Evolutionary conservation across 352 stramenopile genomes (phyloP).

Genomic region (Globisporangium emineosum): DNA sequence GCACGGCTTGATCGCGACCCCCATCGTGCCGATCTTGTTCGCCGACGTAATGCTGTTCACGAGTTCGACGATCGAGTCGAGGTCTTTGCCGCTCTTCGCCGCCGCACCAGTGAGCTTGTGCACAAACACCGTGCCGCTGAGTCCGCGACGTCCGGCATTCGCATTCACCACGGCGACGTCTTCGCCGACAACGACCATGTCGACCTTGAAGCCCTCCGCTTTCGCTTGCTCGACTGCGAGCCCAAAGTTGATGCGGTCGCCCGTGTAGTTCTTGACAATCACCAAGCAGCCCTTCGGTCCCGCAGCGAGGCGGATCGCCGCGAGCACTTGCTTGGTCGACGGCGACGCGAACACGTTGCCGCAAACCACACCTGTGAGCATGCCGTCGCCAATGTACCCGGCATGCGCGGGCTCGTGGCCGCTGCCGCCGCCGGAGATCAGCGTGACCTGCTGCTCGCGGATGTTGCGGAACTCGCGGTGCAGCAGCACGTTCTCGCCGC

Average conservation of each 20-base stretch:
- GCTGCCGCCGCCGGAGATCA: conserved; percentile 72
- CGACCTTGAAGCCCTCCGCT: conserved; percentile 83
- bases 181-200: conserved; percentile 97
- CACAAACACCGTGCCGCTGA: conserved; percentile 96
- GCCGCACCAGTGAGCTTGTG: conserved; percentile 96
- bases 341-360: conserved; percentile 97
- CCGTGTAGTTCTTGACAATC: conserved; percentile 99
- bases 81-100: conserved; percentile 64
- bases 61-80: conserved; percentile 72
- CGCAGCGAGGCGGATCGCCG: conserved; percentile 90
- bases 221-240: conserved; percentile 96
- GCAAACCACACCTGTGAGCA: conserved; percentile 96
- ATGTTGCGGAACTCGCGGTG: conserved; percentile 68
- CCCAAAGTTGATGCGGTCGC: conserved; percentile 98
- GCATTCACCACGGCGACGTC: conserved; percentile 91
- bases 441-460: conserved; percentile 64
- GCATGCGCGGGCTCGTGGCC: conserved; percentile 96
- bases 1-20: conserved; percentile 93
- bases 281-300: conserved; percentile 90
- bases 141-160: conserved; percentile 94
- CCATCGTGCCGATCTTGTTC: conserved; percentile 90
- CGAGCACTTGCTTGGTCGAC: conserved; percentile 91
- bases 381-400: conserved; percentile 94
- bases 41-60: conserved; percentile 56
- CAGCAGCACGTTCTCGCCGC: conserved; percentile 59